phyloP scores from a whole-genome alignment of 2,329 filamentous ascomycete genomes.

The Xylaria sp. region DNA sequence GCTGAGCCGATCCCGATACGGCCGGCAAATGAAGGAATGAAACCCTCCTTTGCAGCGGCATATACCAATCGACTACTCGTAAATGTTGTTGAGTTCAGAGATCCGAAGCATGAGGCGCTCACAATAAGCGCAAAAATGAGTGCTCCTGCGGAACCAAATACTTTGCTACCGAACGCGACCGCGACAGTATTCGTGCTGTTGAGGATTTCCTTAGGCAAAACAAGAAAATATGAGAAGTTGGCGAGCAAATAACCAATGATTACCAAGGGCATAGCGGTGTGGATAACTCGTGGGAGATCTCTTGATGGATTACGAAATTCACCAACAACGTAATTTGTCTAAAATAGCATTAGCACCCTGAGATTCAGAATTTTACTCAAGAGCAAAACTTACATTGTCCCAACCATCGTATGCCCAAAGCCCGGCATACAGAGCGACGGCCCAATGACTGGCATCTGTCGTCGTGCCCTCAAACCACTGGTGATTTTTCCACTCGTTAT shows the following conservation, averaged over 20 bases:
- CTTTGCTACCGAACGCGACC: slow-evolving; percentile 88
- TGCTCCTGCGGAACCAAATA: slow-evolving; percentile 86
- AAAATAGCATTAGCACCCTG: slow-evolving; percentile 43
- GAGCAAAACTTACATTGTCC: slow-evolving; percentile 82
- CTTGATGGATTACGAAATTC: slow-evolving; percentile 93
- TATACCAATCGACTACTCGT: slow-evolving; percentile 93
- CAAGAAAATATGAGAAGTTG: slow-evolving; percentile 93
- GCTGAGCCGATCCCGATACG: slow-evolving; percentile 74
- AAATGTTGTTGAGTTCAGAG: slow-evolving; percentile 93
- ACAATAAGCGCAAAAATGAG: slow-evolving; percentile 89
- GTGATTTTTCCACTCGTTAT: slow-evolving; percentile 84
- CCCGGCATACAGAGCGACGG: slow-evolving; percentile 92
- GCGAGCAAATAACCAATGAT: slow-evolving; percentile 90
- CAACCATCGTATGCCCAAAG: slow-evolving; percentile 99
- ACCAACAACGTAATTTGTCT: slow-evolving; percentile 98
- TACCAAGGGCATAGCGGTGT: slow-evolving; percentile 94
- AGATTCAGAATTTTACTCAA: background rate
- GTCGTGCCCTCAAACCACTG: slow-evolving; percentile 91
- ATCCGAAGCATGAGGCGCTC: slow-evolving; percentile 90
- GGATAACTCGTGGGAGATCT: slow-evolving; percentile 92
- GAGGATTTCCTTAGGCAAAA: slow-evolving; percentile 82
- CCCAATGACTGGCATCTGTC: slow-evolving; percentile 84
- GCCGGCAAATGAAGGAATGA: slow-evolving; percentile 85
- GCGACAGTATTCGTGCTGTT: slow-evolving; percentile 94
- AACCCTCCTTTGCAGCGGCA: slow-evolving; percentile 93